These are phyloP conservation scores for Fraxinus angustifolia DNA, from an alignment of 305 asterid species.

Conservation along the genomic window DNA sequence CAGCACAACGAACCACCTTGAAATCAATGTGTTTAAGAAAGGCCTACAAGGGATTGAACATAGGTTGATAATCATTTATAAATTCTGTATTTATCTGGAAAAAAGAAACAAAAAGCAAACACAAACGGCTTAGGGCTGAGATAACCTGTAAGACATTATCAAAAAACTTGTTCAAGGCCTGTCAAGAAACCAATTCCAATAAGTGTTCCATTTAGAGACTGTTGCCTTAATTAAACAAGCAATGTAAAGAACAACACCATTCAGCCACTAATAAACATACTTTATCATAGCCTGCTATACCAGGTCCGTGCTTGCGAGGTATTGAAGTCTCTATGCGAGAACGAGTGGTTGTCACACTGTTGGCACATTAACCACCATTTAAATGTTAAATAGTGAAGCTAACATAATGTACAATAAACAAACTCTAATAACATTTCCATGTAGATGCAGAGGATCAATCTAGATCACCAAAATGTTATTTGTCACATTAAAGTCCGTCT, in stretches of 20 bases:
- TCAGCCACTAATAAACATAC: slow-evolving; percentile 37
- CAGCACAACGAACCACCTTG: slow-evolving; percentile 89
- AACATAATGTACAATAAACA: neutral
- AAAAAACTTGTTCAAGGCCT: slow-evolving; percentile 89
- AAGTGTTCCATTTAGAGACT: slow-evolving; percentile 18
- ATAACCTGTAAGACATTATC: slow-evolving; percentile 76
- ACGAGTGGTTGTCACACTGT: slow-evolving; percentile 81
- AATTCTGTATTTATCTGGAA: slow-evolving; percentile 12
- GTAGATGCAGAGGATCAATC: neutral
- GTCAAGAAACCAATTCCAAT: slow-evolving; percentile 25
- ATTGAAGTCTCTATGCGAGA: slow-evolving; percentile 87
- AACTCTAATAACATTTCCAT: neutral
- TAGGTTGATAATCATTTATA: slow-evolving; percentile 15
- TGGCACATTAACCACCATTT: slow-evolving; percentile 25
- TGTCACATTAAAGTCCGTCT: neutral
- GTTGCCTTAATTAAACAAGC: neutral
- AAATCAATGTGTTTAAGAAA: slow-evolving; percentile 78
- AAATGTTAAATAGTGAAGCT: slow-evolving; percentile 15
- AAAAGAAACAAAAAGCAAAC: slow-evolving; percentile 14
- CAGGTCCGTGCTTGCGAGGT: slow-evolving; percentile 98
- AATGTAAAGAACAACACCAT: neutral
- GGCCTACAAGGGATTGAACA: slow-evolving; percentile 52
- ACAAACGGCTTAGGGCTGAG: slow-evolving; percentile 11
- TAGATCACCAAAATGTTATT: neutral
- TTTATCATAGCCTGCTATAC: slow-evolving; percentile 91